phyloP scores from a whole-genome alignment of 2,329 filamentous ascomycete genomes.

The Neoascochyta sp. region DNA sequence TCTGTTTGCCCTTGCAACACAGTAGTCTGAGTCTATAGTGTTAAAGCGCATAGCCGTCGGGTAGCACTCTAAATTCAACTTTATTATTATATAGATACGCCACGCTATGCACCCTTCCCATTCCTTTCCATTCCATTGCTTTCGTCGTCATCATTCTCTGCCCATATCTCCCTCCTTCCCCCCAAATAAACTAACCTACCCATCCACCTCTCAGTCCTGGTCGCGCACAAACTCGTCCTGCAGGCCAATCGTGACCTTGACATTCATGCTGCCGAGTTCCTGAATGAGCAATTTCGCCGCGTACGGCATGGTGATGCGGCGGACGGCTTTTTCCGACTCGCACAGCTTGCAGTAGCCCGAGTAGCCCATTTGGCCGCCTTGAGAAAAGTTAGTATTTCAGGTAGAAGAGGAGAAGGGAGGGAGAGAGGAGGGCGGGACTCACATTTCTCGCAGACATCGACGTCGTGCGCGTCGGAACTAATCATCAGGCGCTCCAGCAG shows the following conservation, averaged over 20 bases:
- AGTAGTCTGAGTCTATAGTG: no score
- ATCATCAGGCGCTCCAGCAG: constrained; percentile 93
- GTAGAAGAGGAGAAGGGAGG: background rate
- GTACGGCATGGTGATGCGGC: constrained; percentile 95
- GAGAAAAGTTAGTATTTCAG: background rate
- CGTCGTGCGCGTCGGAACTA: constrained; percentile 81
- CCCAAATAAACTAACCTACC: no score
- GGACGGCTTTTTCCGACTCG: constrained; percentile 76
- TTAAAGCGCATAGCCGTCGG: no score
- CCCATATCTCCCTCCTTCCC: no score
- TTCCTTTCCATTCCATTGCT: no score
- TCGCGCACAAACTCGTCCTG: constrained; percentile 97
- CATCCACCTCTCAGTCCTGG: no score
- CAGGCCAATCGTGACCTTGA: constrained; percentile 85
- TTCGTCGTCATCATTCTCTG: no score
- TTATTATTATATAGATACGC: no score
- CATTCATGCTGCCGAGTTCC: constrained; percentile 97
- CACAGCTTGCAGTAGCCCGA: constrained; percentile 93
- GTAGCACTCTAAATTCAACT: no score
- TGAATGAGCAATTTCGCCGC: constrained; percentile 94
- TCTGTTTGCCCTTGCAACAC: no score
- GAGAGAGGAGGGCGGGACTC: constrained; percentile 3
- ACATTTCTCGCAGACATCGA: constrained; percentile 91
- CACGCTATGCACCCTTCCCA: constrained; percentile 6
- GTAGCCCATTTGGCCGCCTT: constrained; percentile 82